These are phyloP conservation scores for Scutellaria minor DNA, from an alignment of 257 asterid genomes.

Conservation along the genomic window DNA sequence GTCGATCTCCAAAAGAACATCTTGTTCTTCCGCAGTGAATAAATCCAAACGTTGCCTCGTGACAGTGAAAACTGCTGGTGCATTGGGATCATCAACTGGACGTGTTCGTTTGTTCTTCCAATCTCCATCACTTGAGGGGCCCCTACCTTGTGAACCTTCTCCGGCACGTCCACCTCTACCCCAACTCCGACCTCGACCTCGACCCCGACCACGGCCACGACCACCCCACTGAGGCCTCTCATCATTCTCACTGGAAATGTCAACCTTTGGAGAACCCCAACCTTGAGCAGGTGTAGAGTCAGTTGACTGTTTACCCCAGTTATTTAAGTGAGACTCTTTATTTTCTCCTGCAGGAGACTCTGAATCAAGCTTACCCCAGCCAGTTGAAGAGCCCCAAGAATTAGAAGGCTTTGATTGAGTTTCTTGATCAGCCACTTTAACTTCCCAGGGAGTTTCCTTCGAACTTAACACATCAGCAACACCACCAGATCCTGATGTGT, in stretches of 20 bases:
- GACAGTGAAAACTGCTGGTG: constrained; percentile 50
- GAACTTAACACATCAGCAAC: constrained; percentile 21
- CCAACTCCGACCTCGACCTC: constrained; percentile 54
- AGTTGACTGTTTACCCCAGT: constrained; percentile 45
- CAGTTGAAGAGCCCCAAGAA: constrained; percentile 52
- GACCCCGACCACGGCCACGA: constrained; percentile 50
- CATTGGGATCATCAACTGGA: constrained; percentile 53
- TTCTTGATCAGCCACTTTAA: constrained; percentile 40
- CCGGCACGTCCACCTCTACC: constrained; percentile 51
- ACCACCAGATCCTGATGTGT: constrained; percentile 31
- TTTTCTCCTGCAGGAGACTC: constrained; percentile 33
- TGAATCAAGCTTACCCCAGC: constrained; percentile 48
- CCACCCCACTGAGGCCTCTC: constrained; percentile 48
- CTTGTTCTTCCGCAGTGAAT: constrained; percentile 87
- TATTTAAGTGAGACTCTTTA: constrained; percentile 35
- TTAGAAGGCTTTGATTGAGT: constrained; percentile 37
- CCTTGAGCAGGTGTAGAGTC: constrained; percentile 39
- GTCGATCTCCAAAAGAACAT: constrained; percentile 66
- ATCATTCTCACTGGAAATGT: constrained; percentile 35
- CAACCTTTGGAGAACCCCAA: constrained; percentile 43
- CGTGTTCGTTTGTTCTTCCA: constrained; percentile 61
- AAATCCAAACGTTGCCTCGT: constrained; percentile 73
- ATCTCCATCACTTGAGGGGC: constrained; percentile 58
- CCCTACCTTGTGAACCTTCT: constrained; percentile 67
- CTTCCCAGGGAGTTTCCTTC: constrained; percentile 36